Base-by-base conservation (phyloP, 1,284 basidiomycete genomes). In the Sporisorium reilianum region DNA sequence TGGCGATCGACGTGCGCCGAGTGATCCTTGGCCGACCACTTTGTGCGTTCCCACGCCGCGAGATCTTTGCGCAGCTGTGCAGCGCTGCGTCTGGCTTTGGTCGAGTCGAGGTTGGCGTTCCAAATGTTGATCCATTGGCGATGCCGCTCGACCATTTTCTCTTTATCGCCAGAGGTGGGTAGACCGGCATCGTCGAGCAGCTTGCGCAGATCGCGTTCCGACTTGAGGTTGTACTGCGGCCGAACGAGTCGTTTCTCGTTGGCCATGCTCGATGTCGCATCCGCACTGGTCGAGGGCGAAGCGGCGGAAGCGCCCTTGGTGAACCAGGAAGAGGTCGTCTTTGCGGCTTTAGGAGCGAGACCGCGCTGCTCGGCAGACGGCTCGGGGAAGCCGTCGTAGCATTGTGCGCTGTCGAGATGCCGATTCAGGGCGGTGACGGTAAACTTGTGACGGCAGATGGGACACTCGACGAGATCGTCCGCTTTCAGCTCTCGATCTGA, bases 41-140 rank as follows among this genome's bases (percentile, higher is more conserved):
- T 66, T 5, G 56, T 64, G 10, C 66, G 55, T 53, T 84, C 82
- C 80, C 80, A 82, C 7, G 72, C 69, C 2, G 45, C 41, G 10
- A 84, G 66, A 22, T 77, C 72, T 22, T 65, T 68, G 20, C 75
- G 55, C 5, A 84, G 70, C 20, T 64, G 49, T n/a, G 50, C 16
- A 14, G 60, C 38, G 12, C 53, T 63, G 20, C 78, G 75, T 22
- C 75, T 55, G 11, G 64, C 73, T 18, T 73, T 75, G 1, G 78
- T 69, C 11, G 82, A 78, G 50, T 84, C 82, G 12, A 84, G 69
- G 38, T 84, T 84, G 40, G 78, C 80, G 53, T 84, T 84, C 62
- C 72, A 84, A 22, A 82, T 53, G 55, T 82, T 82, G 56, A 84
- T 59, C 80, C 80, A 84, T 28, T 82, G 79, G 2, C 80, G 71